Conservation (phyloP, 2,329 filamentous ascomycete species). For the Fusarium tjaetaba region DNA sequence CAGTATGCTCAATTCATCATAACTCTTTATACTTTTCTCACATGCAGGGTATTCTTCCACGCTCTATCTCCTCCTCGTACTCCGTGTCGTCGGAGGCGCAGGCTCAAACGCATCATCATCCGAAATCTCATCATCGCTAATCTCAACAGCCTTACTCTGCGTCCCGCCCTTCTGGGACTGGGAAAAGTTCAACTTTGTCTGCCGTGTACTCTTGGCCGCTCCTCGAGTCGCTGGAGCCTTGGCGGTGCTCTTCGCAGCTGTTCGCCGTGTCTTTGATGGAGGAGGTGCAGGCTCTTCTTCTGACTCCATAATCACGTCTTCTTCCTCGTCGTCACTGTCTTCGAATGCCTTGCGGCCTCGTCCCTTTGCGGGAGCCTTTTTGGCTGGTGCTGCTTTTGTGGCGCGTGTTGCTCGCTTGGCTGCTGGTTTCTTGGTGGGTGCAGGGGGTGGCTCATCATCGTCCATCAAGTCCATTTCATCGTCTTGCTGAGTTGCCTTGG, state of each 20-base stretch:
- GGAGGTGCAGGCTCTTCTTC: conserved; percentile 55
- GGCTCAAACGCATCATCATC: conserved; percentile 70
- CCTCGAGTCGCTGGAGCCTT: conserved; percentile 27
- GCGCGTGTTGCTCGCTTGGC: conserved; percentile 43
- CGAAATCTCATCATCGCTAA: conserved; percentile 73
- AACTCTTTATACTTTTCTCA: background rate
- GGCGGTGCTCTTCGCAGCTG: conserved; percentile 32
- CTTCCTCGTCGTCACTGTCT: conserved; percentile 55
- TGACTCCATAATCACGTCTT: conserved; percentile 65
- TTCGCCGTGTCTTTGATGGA: conserved; percentile 46
- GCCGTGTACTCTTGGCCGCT: conserved; percentile 40
- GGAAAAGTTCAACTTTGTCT: conserved; percentile 51
- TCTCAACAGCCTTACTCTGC: conserved; percentile 62
- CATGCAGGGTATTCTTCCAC: conserved; percentile 13
- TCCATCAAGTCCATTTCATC: conserved; percentile 48
- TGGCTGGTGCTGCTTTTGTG: conserved; percentile 58
- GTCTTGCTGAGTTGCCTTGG: conserved; percentile 38
- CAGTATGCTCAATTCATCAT: conserved; percentile 5
- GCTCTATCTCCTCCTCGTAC: conserved; percentile 46
- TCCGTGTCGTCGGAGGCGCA: conserved; percentile 51
- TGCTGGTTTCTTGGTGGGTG: conserved; percentile 47
- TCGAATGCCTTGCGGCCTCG: conserved; percentile 51
- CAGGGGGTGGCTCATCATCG: conserved; percentile 55
- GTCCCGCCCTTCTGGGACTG: conserved; percentile 51
- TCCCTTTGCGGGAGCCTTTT: conserved; percentile 55